A percentile compares a stretch with the other conserved stretches of the same genome.
phyloP scores from a whole-genome alignment of 345 rosid genomes.

The Boechera stricta region DNA sequence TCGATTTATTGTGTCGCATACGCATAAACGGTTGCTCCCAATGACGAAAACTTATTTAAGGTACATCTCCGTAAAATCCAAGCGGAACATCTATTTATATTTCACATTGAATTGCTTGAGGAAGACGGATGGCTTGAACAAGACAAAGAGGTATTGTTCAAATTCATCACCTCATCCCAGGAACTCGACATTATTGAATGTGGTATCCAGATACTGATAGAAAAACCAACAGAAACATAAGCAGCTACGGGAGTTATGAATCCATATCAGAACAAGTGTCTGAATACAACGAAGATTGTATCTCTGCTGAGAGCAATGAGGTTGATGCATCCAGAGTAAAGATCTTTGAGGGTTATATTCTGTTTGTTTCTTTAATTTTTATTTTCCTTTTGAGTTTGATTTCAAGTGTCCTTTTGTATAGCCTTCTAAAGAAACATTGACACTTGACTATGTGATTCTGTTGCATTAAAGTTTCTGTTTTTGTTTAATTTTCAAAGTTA shows the following conservation, averaged over 20 bases:
- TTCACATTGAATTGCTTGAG: neutral
- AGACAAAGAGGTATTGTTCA: neutral
- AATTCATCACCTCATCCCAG: neutral
- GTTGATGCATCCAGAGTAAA: too few relatives aligned
- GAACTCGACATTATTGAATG: neutral
- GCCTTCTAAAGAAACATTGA: too few relatives aligned
- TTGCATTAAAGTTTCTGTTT: too few relatives aligned
- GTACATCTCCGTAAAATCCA: neutral
- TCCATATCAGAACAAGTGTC: too few relatives aligned
- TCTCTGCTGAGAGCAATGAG: too few relatives aligned
- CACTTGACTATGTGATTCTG: too few relatives aligned
- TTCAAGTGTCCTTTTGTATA: too few relatives aligned
- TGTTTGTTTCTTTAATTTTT: too few relatives aligned
- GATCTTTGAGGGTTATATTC: too few relatives aligned
- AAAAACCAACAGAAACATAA: neutral
- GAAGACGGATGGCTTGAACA: constrained; percentile 21
- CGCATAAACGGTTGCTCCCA: neutral
- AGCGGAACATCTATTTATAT: constrained; percentile 11
- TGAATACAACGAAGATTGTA: too few relatives aligned
- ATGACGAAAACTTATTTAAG: neutral
- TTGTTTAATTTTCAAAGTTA: too few relatives aligned
- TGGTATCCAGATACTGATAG: neutral
- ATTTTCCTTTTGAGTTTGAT: too few relatives aligned
- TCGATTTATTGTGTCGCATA: neutral
- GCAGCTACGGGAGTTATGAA: neutral